These are phyloP conservation scores for Lophiostoma macrostomum DNA, from an alignment of 495 filamentous ascomycete genomes.

Conservation along the genomic window DNA sequence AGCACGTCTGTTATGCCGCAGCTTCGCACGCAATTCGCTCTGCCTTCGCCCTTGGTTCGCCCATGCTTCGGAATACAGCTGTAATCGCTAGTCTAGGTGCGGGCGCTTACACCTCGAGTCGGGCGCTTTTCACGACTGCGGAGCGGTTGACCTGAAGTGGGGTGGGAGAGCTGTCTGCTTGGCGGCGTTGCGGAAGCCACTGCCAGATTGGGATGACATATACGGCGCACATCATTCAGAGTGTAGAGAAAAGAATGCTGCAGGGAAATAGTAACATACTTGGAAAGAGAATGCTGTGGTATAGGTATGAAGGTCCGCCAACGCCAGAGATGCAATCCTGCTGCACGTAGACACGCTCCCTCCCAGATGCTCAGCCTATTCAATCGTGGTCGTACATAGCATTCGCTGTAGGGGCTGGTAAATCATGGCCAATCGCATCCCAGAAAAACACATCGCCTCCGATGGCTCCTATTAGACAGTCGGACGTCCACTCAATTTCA, in stretches of 20 bases:
- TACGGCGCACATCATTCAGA: background rate
- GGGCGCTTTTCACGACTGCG: background rate
- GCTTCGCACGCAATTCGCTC: too few relatives aligned
- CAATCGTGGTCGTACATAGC: too few relatives aligned
- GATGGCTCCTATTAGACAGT: background rate
- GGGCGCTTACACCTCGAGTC: too few relatives aligned
- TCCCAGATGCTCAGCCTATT: too few relatives aligned
- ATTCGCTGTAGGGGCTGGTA: too few relatives aligned
- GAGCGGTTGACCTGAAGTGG: background rate
- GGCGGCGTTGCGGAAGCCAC: conserved; percentile 12
- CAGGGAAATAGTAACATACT: background rate
- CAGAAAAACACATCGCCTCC: background rate
- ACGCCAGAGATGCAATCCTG: background rate
- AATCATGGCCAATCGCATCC: background rate
- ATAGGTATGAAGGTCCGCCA: too few relatives aligned
- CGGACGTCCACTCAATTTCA: background rate
- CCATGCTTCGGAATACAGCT: too few relatives aligned
- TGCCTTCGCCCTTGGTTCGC: too few relatives aligned
- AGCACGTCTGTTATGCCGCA: too few relatives aligned
- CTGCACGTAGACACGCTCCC: background rate
- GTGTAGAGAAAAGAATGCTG: background rate
- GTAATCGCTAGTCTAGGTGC: too few relatives aligned
- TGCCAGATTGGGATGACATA: conserved; percentile 10
- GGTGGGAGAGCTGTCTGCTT: background rate
- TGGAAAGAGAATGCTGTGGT: background rate